Evolutionary conservation across 1,284 basidiomycete genomes (phyloP), one percentile per base, ranked within the genome.

Genomic region (Amylostereum areolatum): DNA sequence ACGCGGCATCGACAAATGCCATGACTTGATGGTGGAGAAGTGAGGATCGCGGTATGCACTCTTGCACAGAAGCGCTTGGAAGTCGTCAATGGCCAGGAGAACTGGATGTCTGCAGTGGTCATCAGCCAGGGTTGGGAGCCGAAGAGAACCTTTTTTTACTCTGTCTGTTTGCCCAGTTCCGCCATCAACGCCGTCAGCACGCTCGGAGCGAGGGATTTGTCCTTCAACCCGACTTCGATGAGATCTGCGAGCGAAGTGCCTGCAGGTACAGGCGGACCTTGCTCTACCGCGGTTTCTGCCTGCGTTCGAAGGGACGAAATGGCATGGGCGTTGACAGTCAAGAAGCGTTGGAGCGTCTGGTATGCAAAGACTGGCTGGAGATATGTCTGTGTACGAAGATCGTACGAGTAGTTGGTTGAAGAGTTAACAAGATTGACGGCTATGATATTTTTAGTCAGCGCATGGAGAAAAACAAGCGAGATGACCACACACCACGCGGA

Each of bases 21-120:
- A 92, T 0, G 89, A 69, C 56, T 88, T 81, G 49, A 97, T 80
- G 5, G 69, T 60, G 8, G 74, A 69, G 65, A 84, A 94, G 48
- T 88, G 83, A 1, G 91, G 88, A 51, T 92, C 84, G 37, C 84
- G 80, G 71, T 97, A 97, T 36, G 72, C 64, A 0, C 85, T 80
- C 43, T 75, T 77, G 59, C 78, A 72, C 64, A 91, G 95, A 32
- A 97, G 70, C 0, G 88, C 76, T 62, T 97, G 93, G 58, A 87
- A 81, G 57, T 95, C 91, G 60, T 97, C 95, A 1, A 97, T 69
- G 0, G 92, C 93, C 29, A 96, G 68, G 5, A 97, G 66, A 2
- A 97, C 85, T 0, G 94, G 90, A 63, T 72, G 65, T 46, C 74
- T 85, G 47, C 7, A 18, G 18, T 18, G 18, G 18, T 18, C 18